Evolutionary conservation across 2,329 filamentous ascomycete species (phyloP).

Genomic region (Pestalotiopsis fici): DNA sequence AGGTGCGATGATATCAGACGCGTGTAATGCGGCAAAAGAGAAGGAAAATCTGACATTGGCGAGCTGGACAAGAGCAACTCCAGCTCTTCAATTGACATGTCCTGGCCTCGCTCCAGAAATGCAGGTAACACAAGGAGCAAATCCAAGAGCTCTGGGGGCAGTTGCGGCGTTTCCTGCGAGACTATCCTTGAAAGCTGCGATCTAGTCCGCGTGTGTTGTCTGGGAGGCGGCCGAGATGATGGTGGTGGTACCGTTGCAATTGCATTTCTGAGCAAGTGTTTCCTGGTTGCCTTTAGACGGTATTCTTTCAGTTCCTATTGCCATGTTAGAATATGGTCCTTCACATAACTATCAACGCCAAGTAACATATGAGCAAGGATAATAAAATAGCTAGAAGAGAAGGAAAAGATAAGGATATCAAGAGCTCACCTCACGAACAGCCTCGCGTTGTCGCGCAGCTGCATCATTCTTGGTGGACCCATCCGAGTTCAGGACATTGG

Average conservation of each 20-base stretch:
- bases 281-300: slow-evolving; percentile 49
- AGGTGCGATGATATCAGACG: slow-evolving; percentile 51
- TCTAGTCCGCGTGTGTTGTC: slow-evolving; percentile 20
- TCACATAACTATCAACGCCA: not conserved
- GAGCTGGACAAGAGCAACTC: slow-evolving; percentile 49
- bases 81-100: slow-evolving; percentile 35
- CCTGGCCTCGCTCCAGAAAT: slow-evolving; percentile 39
- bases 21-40: slow-evolving; percentile 48
- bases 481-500: slow-evolving; percentile 55
- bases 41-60: slow-evolving; percentile 48
- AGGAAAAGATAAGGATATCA: not conserved
- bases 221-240: slow-evolving; percentile 16
- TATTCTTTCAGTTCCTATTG: slow-evolving; percentile 49
- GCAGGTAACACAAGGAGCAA: slow-evolving; percentile 57
- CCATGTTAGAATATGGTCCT: not conserved
- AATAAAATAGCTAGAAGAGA: not conserved
- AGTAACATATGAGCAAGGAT: not conserved
- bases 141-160: slow-evolving; percentile 50
- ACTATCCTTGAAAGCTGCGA: slow-evolving; percentile 20
- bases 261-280: slow-evolving; percentile 51
- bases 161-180: slow-evolving; percentile 21
- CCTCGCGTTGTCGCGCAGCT: slow-evolving; percentile 50
- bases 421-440: slow-evolving; percentile 46
- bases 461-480: slow-evolving; percentile 57
- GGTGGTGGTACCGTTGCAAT: slow-evolving; percentile 43